Conservation (phyloP, 139 green algal species). For the Chlamydomonas incerta region DNA sequence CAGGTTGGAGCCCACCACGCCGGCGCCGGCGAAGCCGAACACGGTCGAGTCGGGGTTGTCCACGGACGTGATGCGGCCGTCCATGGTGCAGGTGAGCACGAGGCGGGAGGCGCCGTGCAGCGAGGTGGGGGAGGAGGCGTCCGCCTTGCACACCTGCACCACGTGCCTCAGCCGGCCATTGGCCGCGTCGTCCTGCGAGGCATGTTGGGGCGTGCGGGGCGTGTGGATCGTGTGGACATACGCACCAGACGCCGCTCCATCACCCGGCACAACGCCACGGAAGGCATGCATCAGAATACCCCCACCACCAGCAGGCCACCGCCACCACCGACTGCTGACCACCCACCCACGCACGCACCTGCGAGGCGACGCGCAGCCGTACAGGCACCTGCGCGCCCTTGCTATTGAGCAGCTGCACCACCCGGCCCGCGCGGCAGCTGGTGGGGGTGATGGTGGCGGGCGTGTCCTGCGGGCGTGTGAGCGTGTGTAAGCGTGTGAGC, state of each 20-base stretch:
- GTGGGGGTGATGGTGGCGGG: not conserved
- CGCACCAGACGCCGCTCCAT: too few species aligned
- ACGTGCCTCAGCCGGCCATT: slow-evolving; percentile 45
- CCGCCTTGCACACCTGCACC: slow-evolving; percentile 16
- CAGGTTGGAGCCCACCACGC: slow-evolving; percentile 20
- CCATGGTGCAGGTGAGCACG: not conserved
- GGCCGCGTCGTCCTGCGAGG: slow-evolving; percentile 22
- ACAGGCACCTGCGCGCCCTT: slow-evolving; percentile 12
- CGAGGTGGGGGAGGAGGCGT: not conserved
- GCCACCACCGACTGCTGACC: too few species aligned
- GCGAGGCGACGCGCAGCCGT: too few species aligned
- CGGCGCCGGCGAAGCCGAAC: slow-evolving; percentile 6
- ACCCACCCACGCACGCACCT: too few species aligned
- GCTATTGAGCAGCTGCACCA: slow-evolving; percentile 52
- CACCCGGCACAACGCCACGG: too few species aligned
- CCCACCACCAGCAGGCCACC: too few species aligned
- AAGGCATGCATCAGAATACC: too few species aligned
- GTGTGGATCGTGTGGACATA: too few species aligned
- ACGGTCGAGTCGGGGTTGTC: slow-evolving; percentile 1
- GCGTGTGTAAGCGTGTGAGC: too few species aligned
- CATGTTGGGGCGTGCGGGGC: too few species aligned
- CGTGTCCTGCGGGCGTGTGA: too few species aligned
- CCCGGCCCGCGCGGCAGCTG: slow-evolving; percentile 53
- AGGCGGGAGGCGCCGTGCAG: not conserved
- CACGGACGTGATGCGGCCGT: not conserved